These are phyloP conservation scores for Boletus vermiculosoides DNA, from an alignment of 768 basidiomycete species.

Conservation along the genomic window DNA sequence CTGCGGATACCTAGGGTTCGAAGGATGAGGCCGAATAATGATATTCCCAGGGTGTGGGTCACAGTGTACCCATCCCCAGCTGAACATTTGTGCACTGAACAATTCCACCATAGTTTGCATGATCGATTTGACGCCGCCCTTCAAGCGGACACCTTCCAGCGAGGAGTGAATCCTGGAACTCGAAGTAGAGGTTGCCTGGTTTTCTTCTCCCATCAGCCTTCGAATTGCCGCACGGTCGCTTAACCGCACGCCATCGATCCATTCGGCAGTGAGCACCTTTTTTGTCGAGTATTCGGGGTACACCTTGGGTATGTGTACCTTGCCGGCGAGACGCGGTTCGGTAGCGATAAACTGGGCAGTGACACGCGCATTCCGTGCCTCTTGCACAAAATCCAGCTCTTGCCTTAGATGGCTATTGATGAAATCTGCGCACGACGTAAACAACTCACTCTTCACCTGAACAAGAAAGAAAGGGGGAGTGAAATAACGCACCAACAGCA, in stretches of 20 bases:
- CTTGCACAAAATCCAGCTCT: conserved; percentile 80
- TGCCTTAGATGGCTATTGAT: conserved; percentile 77
- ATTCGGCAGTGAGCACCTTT: conserved; percentile 80
- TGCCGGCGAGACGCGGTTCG: conserved; percentile 67
- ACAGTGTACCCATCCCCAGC: conserved; percentile 89
- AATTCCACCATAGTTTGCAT: conserved; percentile 89
- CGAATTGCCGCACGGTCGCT: conserved; percentile 60
- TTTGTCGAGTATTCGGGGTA: conserved; percentile 71
- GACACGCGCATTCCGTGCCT: conserved; percentile 72
- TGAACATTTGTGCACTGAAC: conserved; percentile 88
- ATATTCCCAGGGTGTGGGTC: conserved; percentile 79
- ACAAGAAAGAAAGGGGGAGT: neutral
- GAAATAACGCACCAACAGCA: conserved; percentile 55
- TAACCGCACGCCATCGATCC: conserved; percentile 76
- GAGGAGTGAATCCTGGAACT: conserved; percentile 2
- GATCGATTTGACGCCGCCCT: conserved; percentile 59
- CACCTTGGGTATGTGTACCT: conserved; percentile 78
- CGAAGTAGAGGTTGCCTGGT: neutral
- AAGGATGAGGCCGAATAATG: conserved; percentile 53
- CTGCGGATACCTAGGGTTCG: conserved; percentile 40
- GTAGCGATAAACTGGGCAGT: conserved; percentile 66
- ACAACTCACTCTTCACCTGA: neutral
- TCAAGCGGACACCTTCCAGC: conserved; percentile 35
- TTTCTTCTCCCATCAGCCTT: conserved; percentile 56
- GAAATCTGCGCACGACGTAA: conserved; percentile 49